Percentiles rank a stretch among this genome's conserved stretches.
Conservation (phyloP, 2,329 filamentous ascomycete species). For the Albifimbria verrucaria region DNA sequence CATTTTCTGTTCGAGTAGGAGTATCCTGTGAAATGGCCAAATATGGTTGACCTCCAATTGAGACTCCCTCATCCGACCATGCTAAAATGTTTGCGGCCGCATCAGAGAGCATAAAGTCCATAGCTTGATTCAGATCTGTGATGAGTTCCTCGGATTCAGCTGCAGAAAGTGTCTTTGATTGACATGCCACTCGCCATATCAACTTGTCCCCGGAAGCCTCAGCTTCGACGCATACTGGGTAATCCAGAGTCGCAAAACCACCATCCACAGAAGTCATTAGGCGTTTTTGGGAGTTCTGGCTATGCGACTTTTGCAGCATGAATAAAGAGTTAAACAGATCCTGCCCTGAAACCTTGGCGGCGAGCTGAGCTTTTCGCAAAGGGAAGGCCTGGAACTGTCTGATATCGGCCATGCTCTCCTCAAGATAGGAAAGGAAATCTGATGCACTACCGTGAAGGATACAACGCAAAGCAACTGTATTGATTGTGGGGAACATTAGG, state of each 20-base stretch:
- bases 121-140: slow-evolving; percentile 53
- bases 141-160: slow-evolving; percentile 50
- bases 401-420: slow-evolving; percentile 64
- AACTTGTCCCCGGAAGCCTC: slow-evolving; percentile 57
- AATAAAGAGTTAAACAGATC: slow-evolving; percentile 55
- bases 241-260: slow-evolving; percentile 65
- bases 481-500: slow-evolving; percentile 87
- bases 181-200: slow-evolving; percentile 70
- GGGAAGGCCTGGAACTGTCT: slow-evolving; percentile 75
- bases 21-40: slow-evolving; percentile 1
- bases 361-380: slow-evolving; percentile 63
- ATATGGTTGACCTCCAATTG: slow-evolving; percentile 61
- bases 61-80: slow-evolving; percentile 50
- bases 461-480: slow-evolving; percentile 73
- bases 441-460: slow-evolving; percentile 65
- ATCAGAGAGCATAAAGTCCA: slow-evolving; percentile 52
- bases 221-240: slow-evolving; percentile 78
- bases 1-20: not conserved
- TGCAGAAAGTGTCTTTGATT: slow-evolving; percentile 49
- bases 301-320: slow-evolving; percentile 43
- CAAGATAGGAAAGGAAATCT: slow-evolving; percentile 69
- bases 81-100: slow-evolving; percentile 50
- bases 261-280: slow-evolving; percentile 64
- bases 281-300: slow-evolving; percentile 1
- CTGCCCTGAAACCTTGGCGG: slow-evolving; percentile 28